Evolutionary conservation across 139 green algal species (phyloP).

Genomic region (Tetraselmis chui): DNA sequence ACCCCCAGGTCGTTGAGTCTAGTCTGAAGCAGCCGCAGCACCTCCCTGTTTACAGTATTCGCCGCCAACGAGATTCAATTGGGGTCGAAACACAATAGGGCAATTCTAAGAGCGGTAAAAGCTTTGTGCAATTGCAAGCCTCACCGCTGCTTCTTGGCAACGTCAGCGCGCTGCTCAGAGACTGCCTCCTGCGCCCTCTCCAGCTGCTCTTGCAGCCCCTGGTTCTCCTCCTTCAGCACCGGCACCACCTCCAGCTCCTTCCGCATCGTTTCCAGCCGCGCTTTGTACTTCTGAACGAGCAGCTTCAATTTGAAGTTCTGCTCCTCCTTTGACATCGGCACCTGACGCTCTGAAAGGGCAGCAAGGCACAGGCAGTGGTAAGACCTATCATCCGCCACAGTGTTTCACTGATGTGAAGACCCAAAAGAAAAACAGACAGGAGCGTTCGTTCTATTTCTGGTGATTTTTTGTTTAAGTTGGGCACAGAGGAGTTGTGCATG

Average conservation of each 20-base stretch:
- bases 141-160: neutral
- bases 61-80: too few relatives aligned
- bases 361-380: neutral
- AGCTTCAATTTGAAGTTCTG: neutral
- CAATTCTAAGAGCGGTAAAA: too few relatives aligned
- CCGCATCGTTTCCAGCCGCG: neutral
- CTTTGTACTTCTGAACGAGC: neutral
- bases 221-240: neutral
- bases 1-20: neutral
- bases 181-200: neutral
- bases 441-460: too few relatives aligned
- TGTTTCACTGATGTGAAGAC: neutral
- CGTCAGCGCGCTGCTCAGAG: neutral
- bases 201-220: neutral
- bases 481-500: neutral
- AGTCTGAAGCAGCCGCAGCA: neutral
- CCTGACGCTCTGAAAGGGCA: neutral
- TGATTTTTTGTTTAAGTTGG: neutral
- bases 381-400: too few relatives aligned
- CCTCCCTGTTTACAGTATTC: neutral
- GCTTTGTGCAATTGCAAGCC: neutral
- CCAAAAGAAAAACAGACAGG: too few relatives aligned
- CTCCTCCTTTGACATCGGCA: neutral
- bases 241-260: neutral
- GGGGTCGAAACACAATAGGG: too few relatives aligned